Evolutionary conservation across 768 basidiomycete species (phyloP).

Genomic region (Boletus barrowsii): DNA sequence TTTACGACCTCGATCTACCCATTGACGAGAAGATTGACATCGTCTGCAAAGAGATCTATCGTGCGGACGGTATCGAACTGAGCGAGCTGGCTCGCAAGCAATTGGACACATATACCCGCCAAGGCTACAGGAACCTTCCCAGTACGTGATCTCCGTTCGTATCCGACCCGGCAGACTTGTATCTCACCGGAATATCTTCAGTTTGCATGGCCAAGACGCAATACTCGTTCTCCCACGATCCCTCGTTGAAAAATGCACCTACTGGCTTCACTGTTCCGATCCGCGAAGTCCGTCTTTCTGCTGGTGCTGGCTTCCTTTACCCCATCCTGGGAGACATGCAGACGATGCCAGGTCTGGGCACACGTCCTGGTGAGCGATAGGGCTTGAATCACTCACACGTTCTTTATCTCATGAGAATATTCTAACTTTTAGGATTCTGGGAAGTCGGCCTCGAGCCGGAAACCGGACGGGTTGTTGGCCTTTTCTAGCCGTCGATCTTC

Average conservation of each 20-base stretch:
- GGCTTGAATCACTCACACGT: neutral
- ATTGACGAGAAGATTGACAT: conserved; percentile 86
- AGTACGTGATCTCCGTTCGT: conserved; percentile 46
- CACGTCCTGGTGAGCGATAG: conserved; percentile 66
- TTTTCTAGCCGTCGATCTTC: conserved; percentile 54
- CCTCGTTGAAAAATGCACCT: conserved; percentile 86
- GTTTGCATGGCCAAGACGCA: conserved; percentile 99
- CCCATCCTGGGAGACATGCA: conserved; percentile 96
- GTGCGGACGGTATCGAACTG: conserved; percentile 86
- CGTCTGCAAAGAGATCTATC: conserved; percentile 90
- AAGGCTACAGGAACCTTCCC: conserved; percentile 77
- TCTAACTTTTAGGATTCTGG: conserved; percentile 67
- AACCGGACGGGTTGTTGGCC: conserved; percentile 78
- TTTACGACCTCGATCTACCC: conserved; percentile 81
- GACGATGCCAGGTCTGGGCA: conserved; percentile 95
- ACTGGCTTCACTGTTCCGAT: conserved; percentile 93
- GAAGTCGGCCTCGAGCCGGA: conserved; percentile 80
- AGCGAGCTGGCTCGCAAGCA: conserved; percentile 83
- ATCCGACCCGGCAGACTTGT: neutral
- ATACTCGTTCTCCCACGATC: conserved; percentile 95
- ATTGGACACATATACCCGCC: conserved; percentile 86
- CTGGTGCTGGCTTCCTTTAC: conserved; percentile 94
- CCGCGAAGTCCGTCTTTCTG: conserved; percentile 80
- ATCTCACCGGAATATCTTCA: conserved; percentile 26
- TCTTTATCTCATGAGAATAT: conserved; percentile 8